phyloP scores from a whole-genome alignment of 2,329 filamentous ascomycete genomes.

The Karstenula rhodostoma region DNA sequence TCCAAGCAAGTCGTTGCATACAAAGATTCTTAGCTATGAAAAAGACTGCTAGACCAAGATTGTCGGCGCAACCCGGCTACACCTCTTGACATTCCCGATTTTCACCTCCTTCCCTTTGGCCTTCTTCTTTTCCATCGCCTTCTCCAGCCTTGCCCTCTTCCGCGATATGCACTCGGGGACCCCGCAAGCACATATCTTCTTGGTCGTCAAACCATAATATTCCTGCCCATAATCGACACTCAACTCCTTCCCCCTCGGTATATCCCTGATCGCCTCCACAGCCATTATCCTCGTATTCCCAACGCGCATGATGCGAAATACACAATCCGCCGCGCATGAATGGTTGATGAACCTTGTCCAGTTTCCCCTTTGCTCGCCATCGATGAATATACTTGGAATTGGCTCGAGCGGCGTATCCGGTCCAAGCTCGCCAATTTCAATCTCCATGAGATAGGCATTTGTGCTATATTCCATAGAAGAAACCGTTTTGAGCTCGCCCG shows the following conservation, averaged over 20 bases:
- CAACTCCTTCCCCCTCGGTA: conserved; percentile 21
- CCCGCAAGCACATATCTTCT: conserved; percentile 22
- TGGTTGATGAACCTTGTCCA: conserved; percentile 33
- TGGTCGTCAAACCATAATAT: conserved; percentile 22
- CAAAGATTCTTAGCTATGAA: too few relatives aligned
- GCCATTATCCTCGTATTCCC: conserved; percentile 24
- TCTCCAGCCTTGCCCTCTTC: conserved; percentile 3
- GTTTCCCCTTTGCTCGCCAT: conserved; percentile 19
- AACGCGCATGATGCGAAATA: conserved; percentile 19
- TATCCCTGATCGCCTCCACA: conserved; percentile 16
- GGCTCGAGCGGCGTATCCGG: background rate
- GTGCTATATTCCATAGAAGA: background rate
- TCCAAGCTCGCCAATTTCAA: conserved; percentile 17
- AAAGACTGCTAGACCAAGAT: background rate
- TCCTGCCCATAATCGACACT: conserved; percentile 25
- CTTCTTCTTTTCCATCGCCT: background rate
- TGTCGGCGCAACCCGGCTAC: conserved; percentile 33
- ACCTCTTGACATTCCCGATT: conserved; percentile 28
- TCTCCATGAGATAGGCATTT: conserved; percentile 27
- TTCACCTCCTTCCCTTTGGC: background rate
- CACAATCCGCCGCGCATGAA: conserved; percentile 19
- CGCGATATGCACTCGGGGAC: conserved; percentile 19
- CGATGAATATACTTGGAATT: conserved; percentile 15
- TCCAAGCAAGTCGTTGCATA: too few relatives aligned
- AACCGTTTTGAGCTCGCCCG: conserved; percentile 19